Evolutionary conservation across 768 basidiomycete species (phyloP), one percentile per base, ranked within the genome.

Genomic region (Suillus subaureus): DNA sequence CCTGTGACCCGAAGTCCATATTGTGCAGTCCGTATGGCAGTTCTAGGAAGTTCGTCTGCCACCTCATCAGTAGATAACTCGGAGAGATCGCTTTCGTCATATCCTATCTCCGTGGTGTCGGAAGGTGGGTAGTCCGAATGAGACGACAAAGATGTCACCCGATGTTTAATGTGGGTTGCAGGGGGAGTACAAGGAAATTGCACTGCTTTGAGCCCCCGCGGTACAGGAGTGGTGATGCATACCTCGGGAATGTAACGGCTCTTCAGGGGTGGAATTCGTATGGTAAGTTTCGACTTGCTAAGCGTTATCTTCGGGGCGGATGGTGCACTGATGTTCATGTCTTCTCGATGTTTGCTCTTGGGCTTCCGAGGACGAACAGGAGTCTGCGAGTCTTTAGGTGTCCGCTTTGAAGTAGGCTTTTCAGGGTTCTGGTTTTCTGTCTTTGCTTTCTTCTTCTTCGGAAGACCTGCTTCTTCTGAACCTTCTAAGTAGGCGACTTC

Each of bases 321-420:
- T 43, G 66, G 15, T 33, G 26, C 6, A 7, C 15, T 35, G 23
- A 56, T 39, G 57, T 52, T 39, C 11, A 52, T 60, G 40, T 31
- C 11, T 42, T 60, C 40, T 40, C 18, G 39, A 12, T 3, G 39
- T 39, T 62, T 60, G 47, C 68, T 67, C 64, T 75, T 76, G 69
- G 75, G 67, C 69, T 75, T 77, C 74, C 76, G 75, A 76, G 75
- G 73, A 70, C 62, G 54, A 61, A 66, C 69, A 13, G 63, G 47
- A 1, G 61, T 71, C 26, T 69, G 70, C 68, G 71, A 76, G 70
- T 71, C 28, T 66, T 70, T 77, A 65, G 61, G 68, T 54, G 68
- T 70, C 40, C 68, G 70, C 54, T 69, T 69, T 61, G 72, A 67
- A 15, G 63, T 51, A 2, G 70, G 57, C 62, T 69, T 69, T 56